Conservation (phyloP, 805 yeast genomes). For the Hermanozyma aechmeae region DNA sequence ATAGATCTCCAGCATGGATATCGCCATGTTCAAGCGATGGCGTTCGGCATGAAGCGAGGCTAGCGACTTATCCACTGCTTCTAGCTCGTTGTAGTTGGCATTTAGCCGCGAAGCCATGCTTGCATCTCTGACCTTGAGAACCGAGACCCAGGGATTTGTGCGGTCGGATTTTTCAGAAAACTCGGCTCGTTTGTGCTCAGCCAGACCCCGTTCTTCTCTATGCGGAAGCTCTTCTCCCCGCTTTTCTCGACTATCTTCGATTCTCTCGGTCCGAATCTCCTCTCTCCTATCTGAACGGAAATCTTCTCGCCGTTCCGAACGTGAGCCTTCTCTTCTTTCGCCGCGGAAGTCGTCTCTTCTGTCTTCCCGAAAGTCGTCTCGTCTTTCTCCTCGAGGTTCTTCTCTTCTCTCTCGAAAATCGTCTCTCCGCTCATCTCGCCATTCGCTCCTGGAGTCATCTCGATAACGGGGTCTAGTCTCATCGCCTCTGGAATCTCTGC, state of each 20-base stretch:
- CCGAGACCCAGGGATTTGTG: conserved; percentile 24
- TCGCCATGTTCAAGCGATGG: conserved; percentile 7
- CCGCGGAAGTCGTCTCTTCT: too few species aligned
- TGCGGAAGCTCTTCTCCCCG: not conserved
- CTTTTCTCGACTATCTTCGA: not conserved
- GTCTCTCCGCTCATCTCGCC: too few species aligned
- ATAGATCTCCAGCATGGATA: conserved; percentile 10
- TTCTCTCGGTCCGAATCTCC: not conserved
- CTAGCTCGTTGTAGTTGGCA: conserved; percentile 16
- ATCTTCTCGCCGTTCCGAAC: not conserved
- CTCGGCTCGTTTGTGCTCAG: not conserved
- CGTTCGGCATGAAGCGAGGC: conserved; percentile 16
- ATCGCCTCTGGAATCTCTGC: too few species aligned
- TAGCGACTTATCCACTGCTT: conserved; percentile 15
- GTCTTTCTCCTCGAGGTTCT: too few species aligned
- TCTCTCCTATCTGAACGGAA: not conserved
- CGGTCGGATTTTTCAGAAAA: not conserved
- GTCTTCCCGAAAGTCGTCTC: not conserved
- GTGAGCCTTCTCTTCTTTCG: not conserved
- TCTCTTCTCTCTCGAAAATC: too few species aligned
- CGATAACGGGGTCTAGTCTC: too few species aligned
- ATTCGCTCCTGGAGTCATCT: too few species aligned
- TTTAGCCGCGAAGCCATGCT: conserved; percentile 16
- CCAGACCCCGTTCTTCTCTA: not conserved
- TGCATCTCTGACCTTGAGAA: conserved; percentile 19